Conservation (phyloP, 1,139 yeast genomes). For the Scheffersomyces illinoinensis region DNA sequence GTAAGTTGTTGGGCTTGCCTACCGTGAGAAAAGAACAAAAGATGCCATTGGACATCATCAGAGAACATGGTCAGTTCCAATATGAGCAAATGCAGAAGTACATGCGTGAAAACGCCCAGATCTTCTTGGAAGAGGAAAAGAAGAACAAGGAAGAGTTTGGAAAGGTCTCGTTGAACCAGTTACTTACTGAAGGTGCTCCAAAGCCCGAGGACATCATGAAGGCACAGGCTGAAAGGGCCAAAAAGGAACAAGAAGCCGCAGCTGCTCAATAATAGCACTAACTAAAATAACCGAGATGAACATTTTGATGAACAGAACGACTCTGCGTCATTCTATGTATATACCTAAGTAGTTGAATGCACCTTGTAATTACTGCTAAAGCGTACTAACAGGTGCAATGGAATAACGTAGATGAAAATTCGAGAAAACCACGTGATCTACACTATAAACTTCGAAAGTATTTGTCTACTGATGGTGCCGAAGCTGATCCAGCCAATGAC, state of each 20-base stretch:
- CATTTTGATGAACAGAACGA: not conserved
- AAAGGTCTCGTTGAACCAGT: constrained; percentile 78
- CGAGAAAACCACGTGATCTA: not conserved
- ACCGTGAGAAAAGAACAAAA: constrained; percentile 59
- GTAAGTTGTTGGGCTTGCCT: constrained; percentile 63
- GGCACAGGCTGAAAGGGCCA: constrained; percentile 49
- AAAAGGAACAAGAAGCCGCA: constrained; percentile 1
- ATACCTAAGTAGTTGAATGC: not conserved
- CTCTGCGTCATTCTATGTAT: not conserved
- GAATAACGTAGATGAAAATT: not conserved
- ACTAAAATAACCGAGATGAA: not conserved
- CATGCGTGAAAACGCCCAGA: constrained; percentile 85
- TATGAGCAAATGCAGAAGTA: constrained; percentile 82
- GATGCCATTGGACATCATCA: constrained; percentile 87
- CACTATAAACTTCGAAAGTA: not conserved
- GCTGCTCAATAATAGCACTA: not conserved
- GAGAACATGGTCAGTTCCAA: constrained; percentile 92
- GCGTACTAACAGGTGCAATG: not conserved
- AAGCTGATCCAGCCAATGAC: not conserved
- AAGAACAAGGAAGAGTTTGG: constrained; percentile 80
- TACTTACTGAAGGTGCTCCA: constrained; percentile 84
- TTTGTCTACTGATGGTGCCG: not conserved
- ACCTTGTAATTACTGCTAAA: not conserved
- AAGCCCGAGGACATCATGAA: constrained; percentile 82
- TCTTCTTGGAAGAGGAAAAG: constrained; percentile 77